Evolutionary conservation across 2,329 filamentous ascomycete genomes (phyloP), one percentile per base, ranked within the genome.

Genomic region (Spiromastix sp.): DNA sequence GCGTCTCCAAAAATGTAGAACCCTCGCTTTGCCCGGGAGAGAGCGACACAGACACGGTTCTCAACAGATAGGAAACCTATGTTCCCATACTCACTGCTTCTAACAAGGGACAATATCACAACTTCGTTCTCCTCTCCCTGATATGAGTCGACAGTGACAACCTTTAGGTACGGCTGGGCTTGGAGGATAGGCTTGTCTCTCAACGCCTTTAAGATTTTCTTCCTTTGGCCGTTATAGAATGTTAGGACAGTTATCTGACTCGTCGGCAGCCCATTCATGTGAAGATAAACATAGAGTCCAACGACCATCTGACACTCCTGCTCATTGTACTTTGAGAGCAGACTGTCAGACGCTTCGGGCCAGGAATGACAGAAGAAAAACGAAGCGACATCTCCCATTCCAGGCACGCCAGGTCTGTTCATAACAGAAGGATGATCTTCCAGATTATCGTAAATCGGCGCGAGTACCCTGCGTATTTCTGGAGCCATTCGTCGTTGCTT

Each of bases 71-170:
- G 64, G 46, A 94, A 95, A 0, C 87, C 87, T 19, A 86, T 78
- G 1, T 64, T 62, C 4, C 61, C 50, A 2, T 60, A 48, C 1
- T 52, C 44, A 22, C 79, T 81, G 43, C 79, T 86, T 28, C 87
- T 73, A 3, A 91, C 85, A 0, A 93, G 63, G 0, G 86, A 93
- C 0, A 94, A 63, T 2, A 94, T 54, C 7, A 95, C 68, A 6
- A 94, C 67, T 16, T 87, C 81, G 42, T 93, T 94, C 52, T 94
- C 85, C 48, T 94, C 85, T 9, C 86, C 86, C 54, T 94, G 86
- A 49, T 89, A 94, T 0, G 81, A 84, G 49, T 94, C 87, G 0
- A 95, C 83, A 0, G 86, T 94, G 21, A 75, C 73, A 1, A 93
- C 79, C 2, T 79, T 79, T 46, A 71, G 50, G 39, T 57, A 55